Percentiles rank a stretch among this genome's conserved stretches.
These are phyloP conservation scores for Nakazawaea populi DNA, from an alignment of 805 yeast genomes.

Conservation along the genomic window DNA sequence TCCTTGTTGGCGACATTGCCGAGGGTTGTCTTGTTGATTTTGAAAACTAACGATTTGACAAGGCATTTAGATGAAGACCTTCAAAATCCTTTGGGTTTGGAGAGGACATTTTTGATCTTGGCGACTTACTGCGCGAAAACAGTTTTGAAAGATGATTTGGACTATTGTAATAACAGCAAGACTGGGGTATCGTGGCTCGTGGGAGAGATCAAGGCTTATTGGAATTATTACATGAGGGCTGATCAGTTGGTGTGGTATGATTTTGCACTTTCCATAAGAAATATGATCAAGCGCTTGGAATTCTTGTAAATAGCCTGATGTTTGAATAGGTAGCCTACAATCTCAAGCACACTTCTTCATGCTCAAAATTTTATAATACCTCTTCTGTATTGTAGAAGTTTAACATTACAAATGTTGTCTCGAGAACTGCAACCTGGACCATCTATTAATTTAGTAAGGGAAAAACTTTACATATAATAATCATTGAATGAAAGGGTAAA, in stretches of 20 bases:
- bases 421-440: too few relatives aligned
- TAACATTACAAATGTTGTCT: too few relatives aligned
- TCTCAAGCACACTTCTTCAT: background rate
- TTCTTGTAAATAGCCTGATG: background rate
- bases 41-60: conserved; percentile 92
- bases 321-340: background rate
- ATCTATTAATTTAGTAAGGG: too few relatives aligned
- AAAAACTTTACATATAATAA: too few relatives aligned
- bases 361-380: too few relatives aligned
- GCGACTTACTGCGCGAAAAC: conserved; percentile 84
- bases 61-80: conserved; percentile 82
- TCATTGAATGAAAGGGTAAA: too few relatives aligned
- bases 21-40: conserved; percentile 72
- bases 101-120: conserved; percentile 82
- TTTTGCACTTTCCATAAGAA: conserved; percentile 3
- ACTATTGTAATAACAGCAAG: conserved; percentile 21
- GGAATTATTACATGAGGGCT: conserved; percentile 21
- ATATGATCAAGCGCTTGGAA: background rate
- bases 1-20: conserved; percentile 74
- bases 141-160: conserved; percentile 64
- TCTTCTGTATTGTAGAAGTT: too few relatives aligned
- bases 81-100: conserved; percentile 79
- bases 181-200: background rate
- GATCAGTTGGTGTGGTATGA: conserved; percentile 22
- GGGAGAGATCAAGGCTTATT: conserved; percentile 20